phyloP scores from a whole-genome alignment of 1,284 basidiomycete species.

The Fomitopsis schrenkii region DNA sequence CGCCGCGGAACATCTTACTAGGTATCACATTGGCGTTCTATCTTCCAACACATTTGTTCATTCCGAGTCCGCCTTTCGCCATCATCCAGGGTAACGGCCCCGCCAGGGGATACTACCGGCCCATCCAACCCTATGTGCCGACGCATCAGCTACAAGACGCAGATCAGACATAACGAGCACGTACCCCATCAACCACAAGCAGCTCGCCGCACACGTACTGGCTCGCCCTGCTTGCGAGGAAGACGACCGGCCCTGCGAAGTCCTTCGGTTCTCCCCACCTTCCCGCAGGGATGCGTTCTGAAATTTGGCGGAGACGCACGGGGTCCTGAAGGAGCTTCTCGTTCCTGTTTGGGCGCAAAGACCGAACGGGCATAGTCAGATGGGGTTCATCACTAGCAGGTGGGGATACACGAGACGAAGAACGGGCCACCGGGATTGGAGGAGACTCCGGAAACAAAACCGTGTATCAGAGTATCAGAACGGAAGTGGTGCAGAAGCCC shows the following conservation, averaged over 20 bases:
- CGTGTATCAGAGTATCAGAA: not conserved
- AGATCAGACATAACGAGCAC: slow-evolving; percentile 14
- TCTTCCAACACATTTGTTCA: not conserved
- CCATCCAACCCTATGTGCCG: slow-evolving; percentile 58
- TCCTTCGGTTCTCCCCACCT: slow-evolving; percentile 88
- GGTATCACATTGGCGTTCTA: not conserved
- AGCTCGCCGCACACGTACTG: slow-evolving; percentile 91
- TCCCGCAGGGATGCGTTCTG: slow-evolving; percentile 88
- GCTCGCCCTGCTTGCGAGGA: slow-evolving; percentile 82
- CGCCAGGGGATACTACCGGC: slow-evolving; percentile 34
- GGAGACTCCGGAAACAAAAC: not conserved
- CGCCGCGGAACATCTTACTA: not conserved
- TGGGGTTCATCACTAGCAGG: not conserved
- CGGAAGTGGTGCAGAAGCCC: not conserved
- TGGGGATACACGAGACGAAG: not conserved
- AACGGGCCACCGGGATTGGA: not conserved
- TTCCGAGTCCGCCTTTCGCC: not conserved
- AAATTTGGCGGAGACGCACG: slow-evolving; percentile 79
- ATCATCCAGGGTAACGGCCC: not conserved
- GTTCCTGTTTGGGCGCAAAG: slow-evolving; percentile 48
- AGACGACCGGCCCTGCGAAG: slow-evolving; percentile 90
- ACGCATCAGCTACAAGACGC: not conserved
- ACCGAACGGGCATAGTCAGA: not conserved
- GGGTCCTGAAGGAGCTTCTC: slow-evolving; percentile 74
- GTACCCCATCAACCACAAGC: slow-evolving; percentile 72